Evolutionary conservation across 2,329 filamentous ascomycete species (phyloP).

Genomic region (Xylariomycetidae sp.): DNA sequence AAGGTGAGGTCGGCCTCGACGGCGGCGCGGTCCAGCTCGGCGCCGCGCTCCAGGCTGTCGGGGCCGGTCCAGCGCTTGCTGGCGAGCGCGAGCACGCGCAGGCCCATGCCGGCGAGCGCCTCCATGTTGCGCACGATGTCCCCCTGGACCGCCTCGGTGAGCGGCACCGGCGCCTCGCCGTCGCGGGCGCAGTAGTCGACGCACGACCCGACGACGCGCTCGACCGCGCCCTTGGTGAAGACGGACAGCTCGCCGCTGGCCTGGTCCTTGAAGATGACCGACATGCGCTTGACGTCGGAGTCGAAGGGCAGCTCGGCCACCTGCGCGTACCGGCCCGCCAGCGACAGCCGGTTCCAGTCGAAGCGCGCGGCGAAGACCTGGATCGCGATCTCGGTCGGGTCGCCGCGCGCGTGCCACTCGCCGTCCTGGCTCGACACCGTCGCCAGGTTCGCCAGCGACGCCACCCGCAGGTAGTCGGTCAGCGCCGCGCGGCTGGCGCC

Average conservation of each 20-base stretch:
- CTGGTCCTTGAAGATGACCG: slow-evolving; percentile 52
- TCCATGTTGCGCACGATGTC: slow-evolving; percentile 58
- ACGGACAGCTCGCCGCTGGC: slow-evolving; percentile 24
- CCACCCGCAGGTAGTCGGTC: slow-evolving; percentile 50
- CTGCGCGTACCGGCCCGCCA: slow-evolving; percentile 47
- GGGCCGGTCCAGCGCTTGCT: slow-evolving; percentile 36
- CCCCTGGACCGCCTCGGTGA: slow-evolving; percentile 43
- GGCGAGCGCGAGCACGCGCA: slow-evolving; percentile 62
- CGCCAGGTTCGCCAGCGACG: slow-evolving; percentile 51
- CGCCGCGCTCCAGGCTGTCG: slow-evolving; percentile 37
- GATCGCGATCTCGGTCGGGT: slow-evolving; percentile 67
- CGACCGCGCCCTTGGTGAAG: slow-evolving; percentile 61
- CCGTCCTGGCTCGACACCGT: slow-evolving; percentile 38
- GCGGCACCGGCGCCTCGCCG: slow-evolving; percentile 23
- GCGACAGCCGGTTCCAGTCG: slow-evolving; percentile 48
- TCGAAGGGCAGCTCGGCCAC: slow-evolving; percentile 66
- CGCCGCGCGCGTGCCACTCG: slow-evolving; percentile 55
- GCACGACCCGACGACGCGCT: slow-evolving; percentile 59
- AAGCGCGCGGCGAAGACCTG: slow-evolving; percentile 66
- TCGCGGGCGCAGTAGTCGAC: slow-evolving; percentile 34
- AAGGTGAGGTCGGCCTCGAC: slow-evolving; percentile 58
- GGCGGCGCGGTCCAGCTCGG: slow-evolving; percentile 42
- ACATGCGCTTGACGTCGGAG: slow-evolving; percentile 69
- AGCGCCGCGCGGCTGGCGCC: slow-evolving; percentile 38
- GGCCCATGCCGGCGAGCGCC: slow-evolving; percentile 46